Evolutionary conservation across 139 green algal species (phyloP).

Genomic region (Pycnococcus provasolii): DNA sequence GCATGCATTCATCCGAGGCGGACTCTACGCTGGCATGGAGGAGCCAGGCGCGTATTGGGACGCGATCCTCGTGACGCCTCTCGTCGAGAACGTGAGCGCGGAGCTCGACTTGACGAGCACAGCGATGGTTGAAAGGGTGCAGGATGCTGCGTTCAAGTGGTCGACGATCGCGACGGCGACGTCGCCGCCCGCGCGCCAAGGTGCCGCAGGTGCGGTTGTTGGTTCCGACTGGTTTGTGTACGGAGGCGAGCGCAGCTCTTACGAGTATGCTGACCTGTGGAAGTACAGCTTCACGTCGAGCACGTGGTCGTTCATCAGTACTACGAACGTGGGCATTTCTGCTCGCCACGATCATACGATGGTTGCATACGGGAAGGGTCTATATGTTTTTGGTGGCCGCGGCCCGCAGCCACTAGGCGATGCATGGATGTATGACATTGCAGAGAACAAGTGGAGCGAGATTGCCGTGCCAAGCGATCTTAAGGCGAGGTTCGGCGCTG

Average conservation of each 20-base stretch:
- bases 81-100: background rate
- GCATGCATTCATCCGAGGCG: slow-evolving; percentile 12
- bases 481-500: slow-evolving; percentile 17
- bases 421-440: slow-evolving; percentile 20
- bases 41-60: slow-evolving; percentile 19
- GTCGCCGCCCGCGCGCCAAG: slow-evolving; percentile 20
- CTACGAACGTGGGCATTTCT: too few relatives aligned
- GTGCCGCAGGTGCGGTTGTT: slow-evolving; percentile 12
- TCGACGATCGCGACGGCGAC: background rate
- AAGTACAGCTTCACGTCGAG: slow-evolving; percentile 21
- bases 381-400: slow-evolving; percentile 27
- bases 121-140: background rate
- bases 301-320: too few relatives aligned
- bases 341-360: slow-evolving; percentile 23
- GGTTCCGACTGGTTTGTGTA: slow-evolving; percentile 22
- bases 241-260: slow-evolving; percentile 23
- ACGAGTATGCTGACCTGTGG: slow-evolving; percentile 28
- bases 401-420: slow-evolving; percentile 10
- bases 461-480: slow-evolving; percentile 3
- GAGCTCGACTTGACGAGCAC: too few relatives aligned
- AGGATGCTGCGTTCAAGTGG: background rate
- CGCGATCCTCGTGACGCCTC: slow-evolving; percentile 15
- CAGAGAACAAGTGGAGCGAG: slow-evolving; percentile 7
- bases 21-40: background rate
- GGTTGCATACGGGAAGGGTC: slow-evolving; percentile 12